A percentile compares a stretch with the other conserved stretches of the same genome.
phyloP scores from a whole-genome alignment of 768 basidiomycete genomes.

The Boletus sensibilis region DNA sequence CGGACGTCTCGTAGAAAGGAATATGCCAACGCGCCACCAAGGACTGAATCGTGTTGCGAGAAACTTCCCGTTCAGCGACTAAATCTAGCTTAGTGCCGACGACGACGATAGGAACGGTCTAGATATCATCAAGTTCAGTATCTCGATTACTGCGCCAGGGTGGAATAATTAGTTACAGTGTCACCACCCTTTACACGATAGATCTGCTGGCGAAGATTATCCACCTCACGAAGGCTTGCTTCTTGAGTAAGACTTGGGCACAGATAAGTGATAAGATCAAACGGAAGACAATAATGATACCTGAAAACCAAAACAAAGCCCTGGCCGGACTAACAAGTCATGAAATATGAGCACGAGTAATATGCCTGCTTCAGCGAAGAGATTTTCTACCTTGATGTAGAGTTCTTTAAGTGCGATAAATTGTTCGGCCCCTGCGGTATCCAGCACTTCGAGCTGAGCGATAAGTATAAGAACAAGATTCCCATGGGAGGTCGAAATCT shows the following conservation, averaged over 20 bases:
- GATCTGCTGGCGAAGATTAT: constrained; percentile 78
- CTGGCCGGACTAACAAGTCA: constrained; percentile 50
- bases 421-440: constrained; percentile 86
- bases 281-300: constrained; percentile 31
- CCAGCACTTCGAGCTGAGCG: constrained; percentile 70
- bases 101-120: constrained; percentile 77
- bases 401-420: constrained; percentile 78
- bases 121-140: constrained; percentile 8
- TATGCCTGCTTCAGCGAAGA: neutral
- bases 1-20: constrained; percentile 87
- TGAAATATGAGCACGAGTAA: neutral
- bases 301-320: constrained; percentile 86
- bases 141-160: neutral
- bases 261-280: constrained; percentile 1
- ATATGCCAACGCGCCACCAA: constrained; percentile 65
- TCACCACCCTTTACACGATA: constrained; percentile 74
- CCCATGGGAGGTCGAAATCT: constrained; percentile 1
- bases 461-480: constrained; percentile 14
- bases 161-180: constrained; percentile 40
- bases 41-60: constrained; percentile 57
- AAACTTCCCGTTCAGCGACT: constrained; percentile 76
- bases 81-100: constrained; percentile 88
- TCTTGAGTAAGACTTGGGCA: constrained; percentile 70
- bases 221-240: constrained; percentile 75
- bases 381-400: constrained; percentile 64